These are phyloP conservation scores for Tricholoma terreum DNA, from an alignment of 768 basidiomycete species.

Conservation along the genomic window DNA sequence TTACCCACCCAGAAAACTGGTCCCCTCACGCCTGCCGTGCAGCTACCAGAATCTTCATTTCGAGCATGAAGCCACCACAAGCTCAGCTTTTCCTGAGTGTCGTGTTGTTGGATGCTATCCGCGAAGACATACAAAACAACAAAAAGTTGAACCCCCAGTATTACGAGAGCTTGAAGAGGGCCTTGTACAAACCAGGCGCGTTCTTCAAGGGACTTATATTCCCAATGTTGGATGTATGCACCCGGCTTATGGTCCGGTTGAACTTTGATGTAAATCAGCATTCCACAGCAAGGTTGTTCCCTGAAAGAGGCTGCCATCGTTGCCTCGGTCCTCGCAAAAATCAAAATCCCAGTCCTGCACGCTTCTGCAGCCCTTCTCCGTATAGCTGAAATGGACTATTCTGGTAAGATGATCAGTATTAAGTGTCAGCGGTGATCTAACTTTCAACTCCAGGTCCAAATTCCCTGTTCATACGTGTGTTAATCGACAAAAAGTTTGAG, in stretches of 20 bases:
- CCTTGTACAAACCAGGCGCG: conserved; percentile 93
- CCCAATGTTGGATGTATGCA: conserved; percentile 84
- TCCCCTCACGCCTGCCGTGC: conserved; percentile 93
- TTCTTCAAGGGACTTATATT: conserved; percentile 99
- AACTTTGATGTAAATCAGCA: neutral
- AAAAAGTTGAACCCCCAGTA: conserved; percentile 92
- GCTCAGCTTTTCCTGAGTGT: conserved; percentile 91
- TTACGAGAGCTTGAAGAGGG: conserved; percentile 88
- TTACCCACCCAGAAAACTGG: conserved; percentile 92
- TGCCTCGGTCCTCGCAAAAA: conserved; percentile 85
- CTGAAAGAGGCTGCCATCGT: conserved; percentile 94
- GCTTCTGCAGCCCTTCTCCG: conserved; percentile 92
- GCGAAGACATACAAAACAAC: conserved; percentile 83
- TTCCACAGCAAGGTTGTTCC: conserved; percentile 63
- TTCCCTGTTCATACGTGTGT: conserved; percentile 93
- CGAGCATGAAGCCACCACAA: conserved; percentile 94
- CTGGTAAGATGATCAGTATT: conserved; percentile 46
- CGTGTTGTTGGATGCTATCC: conserved; percentile 84
- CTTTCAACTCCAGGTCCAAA: conserved; percentile 63
- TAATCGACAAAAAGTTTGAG: conserved; percentile 97
- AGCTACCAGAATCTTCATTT: conserved; percentile 93
- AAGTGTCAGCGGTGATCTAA: neutral
- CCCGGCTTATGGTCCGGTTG: neutral
- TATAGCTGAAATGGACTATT: conserved; percentile 95
- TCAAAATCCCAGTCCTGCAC: conserved; percentile 94